Conservation (phyloP, 2,329 filamentous ascomycete species). For the Hypoxylon sp. region DNA sequence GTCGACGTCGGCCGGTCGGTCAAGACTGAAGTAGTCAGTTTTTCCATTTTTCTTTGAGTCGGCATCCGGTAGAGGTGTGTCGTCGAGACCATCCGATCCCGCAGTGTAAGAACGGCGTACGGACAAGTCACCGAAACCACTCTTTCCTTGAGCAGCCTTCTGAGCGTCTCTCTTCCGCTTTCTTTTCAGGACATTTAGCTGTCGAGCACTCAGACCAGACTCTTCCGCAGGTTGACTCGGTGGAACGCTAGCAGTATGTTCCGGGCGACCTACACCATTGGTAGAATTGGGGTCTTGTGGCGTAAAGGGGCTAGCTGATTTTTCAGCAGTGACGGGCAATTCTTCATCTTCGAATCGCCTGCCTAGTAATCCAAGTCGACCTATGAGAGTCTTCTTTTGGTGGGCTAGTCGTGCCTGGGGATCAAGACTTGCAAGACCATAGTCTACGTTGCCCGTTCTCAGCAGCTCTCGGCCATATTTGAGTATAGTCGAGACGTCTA, state of each 20-base stretch:
- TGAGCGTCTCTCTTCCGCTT: constrained; percentile 93
- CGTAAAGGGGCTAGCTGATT: constrained; percentile 62
- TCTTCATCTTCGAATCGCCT: constrained; percentile 89
- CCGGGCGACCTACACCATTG: constrained; percentile 56
- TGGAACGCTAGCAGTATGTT: constrained; percentile 54
- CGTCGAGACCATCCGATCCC: constrained; percentile 74
- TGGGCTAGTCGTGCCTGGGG: constrained; percentile 84
- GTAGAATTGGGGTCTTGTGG: constrained; percentile 59
- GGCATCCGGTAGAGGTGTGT: constrained; percentile 67
- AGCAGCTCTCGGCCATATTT: constrained; percentile 87
- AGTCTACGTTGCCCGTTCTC: constrained; percentile 89
- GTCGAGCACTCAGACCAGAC: constrained; percentile 85
- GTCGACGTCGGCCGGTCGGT: constrained; percentile 81
- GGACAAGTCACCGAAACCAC: constrained; percentile 89
- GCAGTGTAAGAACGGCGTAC: constrained; percentile 73
- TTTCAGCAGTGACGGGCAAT: constrained; percentile 75
- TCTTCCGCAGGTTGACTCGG: constrained; percentile 70
- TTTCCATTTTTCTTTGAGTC: constrained; percentile 75
- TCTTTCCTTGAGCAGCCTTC: constrained; percentile 87
- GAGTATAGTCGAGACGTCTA: constrained; percentile 85
- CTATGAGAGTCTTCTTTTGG: constrained; percentile 89
- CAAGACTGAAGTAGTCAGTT: constrained; percentile 91
- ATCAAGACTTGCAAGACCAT: constrained; percentile 84
- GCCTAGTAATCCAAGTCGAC: constrained; percentile 86
- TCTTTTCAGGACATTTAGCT: constrained; percentile 93